Conservation (phyloP, 2,329 filamentous ascomycete genomes). For the Verticillium nubilum region DNA sequence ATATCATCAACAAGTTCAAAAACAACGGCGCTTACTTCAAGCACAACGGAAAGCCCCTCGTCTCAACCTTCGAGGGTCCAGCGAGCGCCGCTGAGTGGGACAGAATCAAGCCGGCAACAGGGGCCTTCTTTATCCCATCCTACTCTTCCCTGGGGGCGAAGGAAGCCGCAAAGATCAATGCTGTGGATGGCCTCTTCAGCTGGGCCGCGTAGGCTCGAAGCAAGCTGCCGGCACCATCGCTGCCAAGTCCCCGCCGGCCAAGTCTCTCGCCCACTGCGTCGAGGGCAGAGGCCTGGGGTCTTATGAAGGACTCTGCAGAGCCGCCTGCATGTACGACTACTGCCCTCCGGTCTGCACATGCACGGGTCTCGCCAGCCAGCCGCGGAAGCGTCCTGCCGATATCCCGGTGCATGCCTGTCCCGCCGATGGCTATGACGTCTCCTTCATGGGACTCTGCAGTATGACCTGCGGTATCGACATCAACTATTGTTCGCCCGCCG, state of each 20-base stretch:
- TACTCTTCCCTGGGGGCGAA: slow-evolving; percentile 32
- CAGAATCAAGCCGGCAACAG: slow-evolving; percentile 30
- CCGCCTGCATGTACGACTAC: slow-evolving; percentile 20
- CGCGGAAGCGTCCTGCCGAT: slow-evolving; percentile 7
- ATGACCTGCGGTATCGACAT: slow-evolving; percentile 38
- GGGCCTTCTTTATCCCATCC: slow-evolving; percentile 38
- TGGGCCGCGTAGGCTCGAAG: slow-evolving; percentile 30
- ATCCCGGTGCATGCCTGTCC: slow-evolving; percentile 21
- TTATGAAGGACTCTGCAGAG: slow-evolving; percentile 26
- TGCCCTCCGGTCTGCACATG: slow-evolving; percentile 26
- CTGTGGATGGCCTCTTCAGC: slow-evolving; percentile 28
- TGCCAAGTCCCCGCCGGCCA: neutral
- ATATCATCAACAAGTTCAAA: slow-evolving; percentile 5
- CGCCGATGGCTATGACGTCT: slow-evolving; percentile 19
- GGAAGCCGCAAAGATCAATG: slow-evolving; percentile 11
- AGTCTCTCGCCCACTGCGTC: slow-evolving; percentile 9
- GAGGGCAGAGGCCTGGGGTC: slow-evolving; percentile 17
- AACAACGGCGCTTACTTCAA: slow-evolving; percentile 10
- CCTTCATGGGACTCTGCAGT: slow-evolving; percentile 37
- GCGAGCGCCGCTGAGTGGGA: slow-evolving; percentile 34
- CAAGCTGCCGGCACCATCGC: neutral
- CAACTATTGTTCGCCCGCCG: slow-evolving; percentile 34
- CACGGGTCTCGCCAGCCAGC: slow-evolving; percentile 17
- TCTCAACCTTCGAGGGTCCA: slow-evolving; percentile 39
- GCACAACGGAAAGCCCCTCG: slow-evolving; percentile 23